These are phyloP conservation scores for Rhododendron molle DNA, from an alignment of 148 eudicot species.

Conservation along the genomic window DNA sequence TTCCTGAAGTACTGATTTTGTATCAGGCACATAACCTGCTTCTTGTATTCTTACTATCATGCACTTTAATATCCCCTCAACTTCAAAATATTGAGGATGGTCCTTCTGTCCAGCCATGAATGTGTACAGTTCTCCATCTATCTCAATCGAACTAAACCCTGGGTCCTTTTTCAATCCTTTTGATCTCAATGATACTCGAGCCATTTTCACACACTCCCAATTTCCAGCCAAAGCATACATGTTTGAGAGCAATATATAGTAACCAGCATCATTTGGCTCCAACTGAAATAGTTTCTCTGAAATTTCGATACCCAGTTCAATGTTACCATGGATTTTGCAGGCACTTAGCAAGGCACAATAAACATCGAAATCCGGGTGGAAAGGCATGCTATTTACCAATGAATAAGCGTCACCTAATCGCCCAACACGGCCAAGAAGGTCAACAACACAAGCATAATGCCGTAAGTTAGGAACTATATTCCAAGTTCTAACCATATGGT, in stretches of 20 bases:
- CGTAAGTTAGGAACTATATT: slow-evolving; percentile 32
- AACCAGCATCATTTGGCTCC: slow-evolving; percentile 39
- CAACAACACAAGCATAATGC: slow-evolving; percentile 56
- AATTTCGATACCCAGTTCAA: slow-evolving; percentile 35
- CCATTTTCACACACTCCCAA: slow-evolving; percentile 26
- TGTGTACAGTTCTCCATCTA: slow-evolving; percentile 19
- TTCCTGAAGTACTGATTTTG: slow-evolving; percentile 12
- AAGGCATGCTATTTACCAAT: slow-evolving; percentile 33
- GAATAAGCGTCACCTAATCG: slow-evolving; percentile 39
- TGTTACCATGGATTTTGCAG: slow-evolving; percentile 39
- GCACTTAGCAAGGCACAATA: slow-evolving; percentile 50
- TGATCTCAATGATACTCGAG: slow-evolving; percentile 21
- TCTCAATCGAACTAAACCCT: slow-evolving; percentile 41
- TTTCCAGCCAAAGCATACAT: slow-evolving; percentile 48
- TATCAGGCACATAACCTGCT: slow-evolving; percentile 19
- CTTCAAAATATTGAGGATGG: slow-evolving; percentile 24
- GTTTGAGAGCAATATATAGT: slow-evolving; percentile 40
- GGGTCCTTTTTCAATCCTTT: slow-evolving; percentile 45
- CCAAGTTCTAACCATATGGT: slow-evolving; percentile 31
- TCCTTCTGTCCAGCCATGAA: slow-evolving; percentile 28
- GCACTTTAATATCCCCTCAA: slow-evolving; percentile 7
- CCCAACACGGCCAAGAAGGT: slow-evolving; percentile 57
- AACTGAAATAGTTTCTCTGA: slow-evolving; percentile 29
- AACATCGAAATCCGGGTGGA: slow-evolving; percentile 24
- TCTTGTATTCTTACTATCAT: slow-evolving; percentile 12